phyloP scores from a whole-genome alignment of 352 stramenopile species.

The Pilasporangium apinafurcum region DNA sequence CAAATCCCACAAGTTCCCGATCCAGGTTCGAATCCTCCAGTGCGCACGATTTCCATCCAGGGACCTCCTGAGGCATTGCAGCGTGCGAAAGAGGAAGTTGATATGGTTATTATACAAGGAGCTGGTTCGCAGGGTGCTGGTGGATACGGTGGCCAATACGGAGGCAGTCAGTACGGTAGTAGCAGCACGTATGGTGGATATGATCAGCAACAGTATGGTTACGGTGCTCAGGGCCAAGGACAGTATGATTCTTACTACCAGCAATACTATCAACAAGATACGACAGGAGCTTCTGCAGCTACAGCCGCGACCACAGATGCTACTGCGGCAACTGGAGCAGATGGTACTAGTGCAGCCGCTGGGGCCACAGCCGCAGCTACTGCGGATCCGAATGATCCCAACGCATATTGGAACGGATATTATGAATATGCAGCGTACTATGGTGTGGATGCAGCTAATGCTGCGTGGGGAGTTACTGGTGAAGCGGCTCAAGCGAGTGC shows the following conservation, averaged over 20 bases:
- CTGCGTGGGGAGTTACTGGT: slow-evolving; percentile 78
- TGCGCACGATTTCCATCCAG: slow-evolving; percentile 84
- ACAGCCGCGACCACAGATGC: slow-evolving; percentile 6
- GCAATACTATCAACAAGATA: slow-evolving; percentile 67
- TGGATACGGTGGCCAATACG: slow-evolving; percentile 6
- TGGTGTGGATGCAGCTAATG: slow-evolving; percentile 77
- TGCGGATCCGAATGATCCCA: slow-evolving; percentile 79
- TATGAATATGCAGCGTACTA: slow-evolving; percentile 89
- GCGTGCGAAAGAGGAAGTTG: slow-evolving; percentile 73
- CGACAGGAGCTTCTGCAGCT: too few species aligned
- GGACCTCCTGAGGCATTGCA: slow-evolving; percentile 49
- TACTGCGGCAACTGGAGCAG: slow-evolving; percentile 6
- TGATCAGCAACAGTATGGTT: slow-evolving; percentile 46
- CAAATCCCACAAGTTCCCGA: slow-evolving; percentile 89
- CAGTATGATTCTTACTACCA: slow-evolving; percentile 74
- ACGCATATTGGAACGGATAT: slow-evolving; percentile 87
- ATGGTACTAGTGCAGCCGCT: slow-evolving; percentile 4
- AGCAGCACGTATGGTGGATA: slow-evolving; percentile 23
- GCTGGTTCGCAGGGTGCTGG: slow-evolving; percentile 34
- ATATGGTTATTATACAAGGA: slow-evolving; percentile 73
- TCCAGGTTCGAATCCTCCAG: slow-evolving; percentile 74
- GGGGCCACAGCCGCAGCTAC: slow-evolving; percentile 15
- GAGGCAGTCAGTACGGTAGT: slow-evolving; percentile 15
- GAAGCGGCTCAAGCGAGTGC: slow-evolving; percentile 62
- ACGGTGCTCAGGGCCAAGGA: slow-evolving; percentile 24